These are phyloP conservation scores for Termitomyces sp. DNA, from an alignment of 768 basidiomycete species.

Conservation along the genomic window DNA sequence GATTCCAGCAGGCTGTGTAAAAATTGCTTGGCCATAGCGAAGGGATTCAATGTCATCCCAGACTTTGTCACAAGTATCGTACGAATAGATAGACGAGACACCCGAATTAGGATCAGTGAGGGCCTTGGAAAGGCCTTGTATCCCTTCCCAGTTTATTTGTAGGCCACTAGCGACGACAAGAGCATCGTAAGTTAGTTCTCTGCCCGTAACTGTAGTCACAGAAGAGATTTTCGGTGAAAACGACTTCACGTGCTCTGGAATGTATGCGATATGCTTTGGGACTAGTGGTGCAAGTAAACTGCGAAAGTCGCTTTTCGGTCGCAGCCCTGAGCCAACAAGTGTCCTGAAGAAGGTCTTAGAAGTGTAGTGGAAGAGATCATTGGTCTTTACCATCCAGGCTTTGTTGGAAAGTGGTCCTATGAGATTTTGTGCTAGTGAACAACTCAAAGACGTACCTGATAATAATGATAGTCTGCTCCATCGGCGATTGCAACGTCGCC, in stretches of 20 bases:
- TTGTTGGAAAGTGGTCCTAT: not conserved
- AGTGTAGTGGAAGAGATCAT: not conserved
- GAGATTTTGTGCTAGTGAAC: not conserved
- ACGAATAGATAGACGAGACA: conserved; percentile 91
- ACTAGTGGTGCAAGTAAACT: conserved; percentile 65
- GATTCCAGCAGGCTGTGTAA: conserved; percentile 90
- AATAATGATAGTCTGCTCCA: conserved; percentile 75
- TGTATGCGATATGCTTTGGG: conserved; percentile 65
- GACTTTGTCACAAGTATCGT: conserved; percentile 83
- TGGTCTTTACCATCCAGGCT: conserved; percentile 81
- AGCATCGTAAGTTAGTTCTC: conserved; percentile 71
- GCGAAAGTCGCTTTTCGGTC: conserved; percentile 61
- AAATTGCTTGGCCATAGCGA: conserved; percentile 77
- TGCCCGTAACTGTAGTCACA: conserved; percentile 66
- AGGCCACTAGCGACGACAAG: conserved; percentile 89
- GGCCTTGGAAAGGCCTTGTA: conserved; percentile 69
- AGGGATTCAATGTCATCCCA: conserved; percentile 80
- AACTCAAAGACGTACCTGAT: conserved; percentile 47
- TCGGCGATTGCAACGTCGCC: conserved; percentile 89
- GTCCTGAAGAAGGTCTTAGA: conserved; percentile 51
- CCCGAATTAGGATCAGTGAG: conserved; percentile 72
- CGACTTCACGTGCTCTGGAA: conserved; percentile 61
- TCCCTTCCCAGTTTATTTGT: conserved; percentile 76
- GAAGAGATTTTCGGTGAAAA: conserved; percentile 76
- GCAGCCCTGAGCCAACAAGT: conserved; percentile 85